Evolutionary conservation across 2,329 filamentous ascomycete genomes (phyloP).

Genomic region (Pseudocercospora eumusae): DNA sequence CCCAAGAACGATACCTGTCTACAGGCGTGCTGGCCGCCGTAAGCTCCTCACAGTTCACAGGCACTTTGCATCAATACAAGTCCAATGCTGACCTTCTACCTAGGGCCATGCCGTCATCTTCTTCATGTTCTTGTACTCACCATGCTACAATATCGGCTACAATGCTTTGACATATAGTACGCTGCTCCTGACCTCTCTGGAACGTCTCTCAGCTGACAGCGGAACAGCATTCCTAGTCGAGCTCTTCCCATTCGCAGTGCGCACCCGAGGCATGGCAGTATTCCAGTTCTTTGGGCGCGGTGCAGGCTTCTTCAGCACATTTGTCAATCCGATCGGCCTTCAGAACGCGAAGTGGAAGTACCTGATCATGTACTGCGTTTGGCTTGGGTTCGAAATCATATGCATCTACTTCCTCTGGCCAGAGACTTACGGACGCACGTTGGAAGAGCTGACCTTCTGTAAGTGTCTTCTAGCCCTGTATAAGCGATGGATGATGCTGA

Average conservation of each 20-base stretch:
- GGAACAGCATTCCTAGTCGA: conserved; percentile 55
- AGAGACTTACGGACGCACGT: conserved; percentile 45
- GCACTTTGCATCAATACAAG: neutral
- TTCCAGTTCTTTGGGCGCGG: conserved; percentile 57
- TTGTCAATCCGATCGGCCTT: conserved; percentile 51
- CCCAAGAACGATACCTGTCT: conserved; percentile 12
- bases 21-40: conserved; percentile 38
- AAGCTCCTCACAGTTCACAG: neutral
- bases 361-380: conserved; percentile 48
- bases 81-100: neutral
- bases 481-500: neutral
- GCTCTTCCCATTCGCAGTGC: conserved; percentile 60
- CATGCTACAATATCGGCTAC: conserved; percentile 65
- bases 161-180: conserved; percentile 63
- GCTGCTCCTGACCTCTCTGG: neutral
- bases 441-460: conserved; percentile 52
- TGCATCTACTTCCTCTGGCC: conserved; percentile 52
- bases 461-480: conserved; percentile 31
- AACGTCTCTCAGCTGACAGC: neutral
- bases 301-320: conserved; percentile 54
- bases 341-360: conserved; percentile 49
- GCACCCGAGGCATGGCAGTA: conserved; percentile 60
- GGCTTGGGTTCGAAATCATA: conserved; percentile 46
- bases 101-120: conserved; percentile 46
- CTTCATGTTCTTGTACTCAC: conserved; percentile 53